These are phyloP conservation scores for Pseudomassariella vexata DNA, from an alignment of 2,329 filamentous ascomycete genomes.

Conservation along the genomic window DNA sequence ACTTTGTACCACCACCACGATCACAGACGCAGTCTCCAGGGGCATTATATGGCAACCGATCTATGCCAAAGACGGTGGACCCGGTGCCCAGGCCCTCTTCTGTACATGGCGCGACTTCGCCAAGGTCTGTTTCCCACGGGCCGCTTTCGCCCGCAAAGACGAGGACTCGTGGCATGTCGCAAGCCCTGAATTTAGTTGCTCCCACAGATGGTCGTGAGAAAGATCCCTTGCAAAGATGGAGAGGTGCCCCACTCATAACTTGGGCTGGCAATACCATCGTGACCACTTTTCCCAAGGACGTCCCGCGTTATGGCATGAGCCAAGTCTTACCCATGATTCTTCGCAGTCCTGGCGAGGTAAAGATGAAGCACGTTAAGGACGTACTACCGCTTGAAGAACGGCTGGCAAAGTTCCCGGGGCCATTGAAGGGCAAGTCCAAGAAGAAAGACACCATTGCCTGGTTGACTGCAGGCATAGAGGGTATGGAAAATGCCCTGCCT, in stretches of 20 bases:
- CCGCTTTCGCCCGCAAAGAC: slow-evolving; percentile 20
- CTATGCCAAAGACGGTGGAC: slow-evolving; percentile 28
- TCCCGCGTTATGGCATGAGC: slow-evolving; percentile 78
- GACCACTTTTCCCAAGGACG: slow-evolving; percentile 81
- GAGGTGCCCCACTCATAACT: slow-evolving; percentile 76
- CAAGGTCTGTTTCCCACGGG: slow-evolving; percentile 16
- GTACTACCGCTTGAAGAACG: slow-evolving; percentile 66
- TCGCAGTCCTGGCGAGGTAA: slow-evolving; percentile 76
- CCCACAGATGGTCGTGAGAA: slow-evolving; percentile 62
- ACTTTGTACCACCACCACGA: slow-evolving; percentile 51
- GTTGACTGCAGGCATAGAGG: slow-evolving; percentile 71
- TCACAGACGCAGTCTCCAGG: slow-evolving; percentile 60
- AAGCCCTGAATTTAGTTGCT: slow-evolving; percentile 51
- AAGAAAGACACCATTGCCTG: slow-evolving; percentile 89
- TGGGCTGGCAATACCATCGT: slow-evolving; percentile 84
- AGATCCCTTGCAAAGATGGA: slow-evolving; percentile 85
- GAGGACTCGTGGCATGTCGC: slow-evolving; percentile 46
- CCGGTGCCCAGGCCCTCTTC: slow-evolving; percentile 49
- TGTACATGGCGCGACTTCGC: slow-evolving; percentile 39
- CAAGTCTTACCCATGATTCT: slow-evolving; percentile 71
- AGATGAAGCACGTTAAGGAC: slow-evolving; percentile 69
- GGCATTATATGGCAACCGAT: slow-evolving; percentile 33
- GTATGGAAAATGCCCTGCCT: slow-evolving; percentile 56
- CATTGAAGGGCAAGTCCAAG: slow-evolving; percentile 82
- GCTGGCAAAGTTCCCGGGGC: slow-evolving; percentile 80